Percentiles rank a stretch among this genome's conserved stretches.
Evolutionary conservation across 2,329 filamentous ascomycete genomes (phyloP).

Genomic region (Aspergillus niger): DNA sequence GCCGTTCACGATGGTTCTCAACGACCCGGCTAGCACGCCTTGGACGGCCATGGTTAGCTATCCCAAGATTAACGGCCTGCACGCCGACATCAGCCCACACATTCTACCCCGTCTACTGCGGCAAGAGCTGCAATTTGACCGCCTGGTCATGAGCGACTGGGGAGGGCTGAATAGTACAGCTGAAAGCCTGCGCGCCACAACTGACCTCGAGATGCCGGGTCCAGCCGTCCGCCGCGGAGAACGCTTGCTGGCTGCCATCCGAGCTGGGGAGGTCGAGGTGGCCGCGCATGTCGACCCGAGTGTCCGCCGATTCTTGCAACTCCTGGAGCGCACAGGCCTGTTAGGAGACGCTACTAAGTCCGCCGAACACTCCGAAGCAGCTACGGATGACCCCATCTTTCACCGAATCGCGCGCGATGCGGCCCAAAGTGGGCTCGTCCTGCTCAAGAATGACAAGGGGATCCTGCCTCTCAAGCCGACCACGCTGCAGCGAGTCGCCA

Average conservation of each 20-base stretch:
- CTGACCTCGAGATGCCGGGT: slow-evolving; percentile 4
- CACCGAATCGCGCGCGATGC: too few relatives aligned
- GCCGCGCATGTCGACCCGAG: not conserved
- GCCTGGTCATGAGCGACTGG: slow-evolving; percentile 1
- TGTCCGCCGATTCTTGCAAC: too few relatives aligned
- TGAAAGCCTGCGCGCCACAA: not conserved
- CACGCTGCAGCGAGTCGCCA: not conserved
- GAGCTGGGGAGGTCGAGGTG: not conserved
- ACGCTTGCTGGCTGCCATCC: not conserved
- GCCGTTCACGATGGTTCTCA: slow-evolving; percentile 5
- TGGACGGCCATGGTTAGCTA: slow-evolving; percentile 17
- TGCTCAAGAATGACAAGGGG: slow-evolving; percentile 7
- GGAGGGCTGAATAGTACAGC: not conserved
- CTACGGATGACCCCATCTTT: too few relatives aligned
- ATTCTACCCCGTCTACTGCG: not conserved
- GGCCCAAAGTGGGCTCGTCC: too few relatives aligned
- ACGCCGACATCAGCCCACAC: not conserved
- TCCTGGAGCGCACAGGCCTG: too few relatives aligned
- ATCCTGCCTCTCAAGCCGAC: not conserved
- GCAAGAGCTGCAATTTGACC: not conserved
- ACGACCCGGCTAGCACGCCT: slow-evolving; percentile 3
- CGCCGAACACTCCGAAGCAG: too few relatives aligned
- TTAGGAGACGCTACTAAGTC: too few relatives aligned
- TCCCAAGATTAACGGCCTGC: not conserved
- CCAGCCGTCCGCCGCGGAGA: slow-evolving; percentile 1